Evolutionary conservation across 805 yeast genomes (phyloP).

Genomic region (Metschnikowia peoriensis): DNA sequence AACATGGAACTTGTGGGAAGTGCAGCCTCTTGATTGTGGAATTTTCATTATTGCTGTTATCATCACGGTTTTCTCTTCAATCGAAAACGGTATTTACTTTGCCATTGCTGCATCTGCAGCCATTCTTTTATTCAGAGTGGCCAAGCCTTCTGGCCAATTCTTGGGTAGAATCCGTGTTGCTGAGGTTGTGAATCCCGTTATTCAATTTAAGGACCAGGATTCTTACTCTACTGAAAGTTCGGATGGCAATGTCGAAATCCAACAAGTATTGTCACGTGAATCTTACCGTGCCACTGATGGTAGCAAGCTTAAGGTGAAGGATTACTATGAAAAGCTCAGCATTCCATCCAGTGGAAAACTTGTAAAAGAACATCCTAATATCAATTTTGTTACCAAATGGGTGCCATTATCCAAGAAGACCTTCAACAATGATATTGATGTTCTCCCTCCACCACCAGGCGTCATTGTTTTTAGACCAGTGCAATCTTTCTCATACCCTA

Average conservation of each 20-base stretch:
- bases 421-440: constrained; percentile 54
- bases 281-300: constrained; percentile 25
- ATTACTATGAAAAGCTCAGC: constrained; percentile 13
- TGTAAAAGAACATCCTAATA: constrained; percentile 27
- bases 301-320: constrained; percentile 21
- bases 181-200: constrained; percentile 63
- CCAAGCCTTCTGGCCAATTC: constrained; percentile 79
- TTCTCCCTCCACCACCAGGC: constrained; percentile 86
- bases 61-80: constrained; percentile 71
- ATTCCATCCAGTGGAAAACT: constrained; percentile 24
- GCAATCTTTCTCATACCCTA: constrained; percentile 81
- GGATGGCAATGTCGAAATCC: constrained; percentile 36
- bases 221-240: constrained; percentile 20
- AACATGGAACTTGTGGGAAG: constrained; percentile 66
- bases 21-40: constrained; percentile 70
- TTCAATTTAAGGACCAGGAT: constrained; percentile 29
- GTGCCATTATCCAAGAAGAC: constrained; percentile 55
- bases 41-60: constrained; percentile 73
- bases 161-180: constrained; percentile 74
- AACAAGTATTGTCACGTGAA: constrained; percentile 39
- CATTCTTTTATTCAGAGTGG: constrained; percentile 65
- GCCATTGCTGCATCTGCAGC: constrained; percentile 85
- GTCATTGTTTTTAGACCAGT: constrained; percentile 80
- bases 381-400: constrained; percentile 62
- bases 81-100: constrained; percentile 89